These are phyloP conservation scores for Pichia inconspicua DNA, from an alignment of 1,139 yeast genomes.

Conservation along the genomic window DNA sequence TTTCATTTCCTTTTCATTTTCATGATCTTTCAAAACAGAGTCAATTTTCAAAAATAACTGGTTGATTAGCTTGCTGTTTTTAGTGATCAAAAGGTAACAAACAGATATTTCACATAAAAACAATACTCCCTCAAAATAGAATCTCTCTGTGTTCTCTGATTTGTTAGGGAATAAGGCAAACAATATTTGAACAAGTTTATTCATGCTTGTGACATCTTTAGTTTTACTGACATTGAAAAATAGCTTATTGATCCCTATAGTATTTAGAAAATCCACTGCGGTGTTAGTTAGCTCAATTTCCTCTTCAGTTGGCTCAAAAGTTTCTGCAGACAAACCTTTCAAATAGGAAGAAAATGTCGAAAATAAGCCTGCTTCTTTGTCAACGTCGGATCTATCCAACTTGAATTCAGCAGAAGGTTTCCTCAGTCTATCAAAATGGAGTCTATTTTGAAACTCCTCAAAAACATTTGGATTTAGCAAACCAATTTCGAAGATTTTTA, in stretches of 20 bases:
- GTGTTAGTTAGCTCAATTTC: conserved; percentile 82
- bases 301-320: conserved; percentile 86
- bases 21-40: conserved; percentile 13
- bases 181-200: conserved; percentile 28
- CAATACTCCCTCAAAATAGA: conserved; percentile 46
- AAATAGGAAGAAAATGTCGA: conserved; percentile 88
- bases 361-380: conserved; percentile 67
- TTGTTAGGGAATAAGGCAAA: conserved; percentile 26
- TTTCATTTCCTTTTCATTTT: conserved; percentile 10
- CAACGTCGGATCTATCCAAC: conserved; percentile 51
- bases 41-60: conserved; percentile 20
- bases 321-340: conserved; percentile 79
- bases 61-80: conserved; percentile 32
- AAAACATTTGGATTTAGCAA: conserved; percentile 63
- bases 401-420: conserved; percentile 59
- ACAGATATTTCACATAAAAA: conserved; percentile 50
- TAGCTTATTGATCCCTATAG: conserved; percentile 50
- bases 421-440: conserved; percentile 46
- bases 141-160: conserved; percentile 37
- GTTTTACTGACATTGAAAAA: conserved; percentile 37
- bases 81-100: conserved; percentile 41
- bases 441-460: conserved; percentile 50
- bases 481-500: conserved; percentile 66
- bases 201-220: conserved; percentile 21
- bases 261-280: conserved; percentile 72